Evolutionary conservation across 257 asterid genomes (phyloP), one percentile per base, ranked within the genome.

Genomic region (Nicotiana otophora): DNA sequence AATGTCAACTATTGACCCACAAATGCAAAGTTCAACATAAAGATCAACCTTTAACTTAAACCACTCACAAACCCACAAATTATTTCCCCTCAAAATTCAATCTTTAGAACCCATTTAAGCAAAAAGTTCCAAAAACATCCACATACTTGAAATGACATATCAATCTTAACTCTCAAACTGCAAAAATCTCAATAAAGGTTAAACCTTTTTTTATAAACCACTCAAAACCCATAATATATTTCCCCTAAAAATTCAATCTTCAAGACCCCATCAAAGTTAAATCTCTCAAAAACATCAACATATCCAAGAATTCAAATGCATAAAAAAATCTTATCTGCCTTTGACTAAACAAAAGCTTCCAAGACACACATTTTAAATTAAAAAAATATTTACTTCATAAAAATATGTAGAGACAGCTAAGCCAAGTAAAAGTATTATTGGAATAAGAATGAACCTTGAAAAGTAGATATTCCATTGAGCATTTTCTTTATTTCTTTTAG

Each of bases 381-480:
- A 79, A 42, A 17, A 55, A 62, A 72, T 9, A 60, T 28, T 64
- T 76, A 65, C 69, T 20, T 48, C 28, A 16, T 5, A 77, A 81
- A 51, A 72, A 70, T 74, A 42, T 60, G 61, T 61, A 82, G 61
- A 20, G 84, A 87, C 90, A 85, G 88, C 90, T 84, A 77, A 76
- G 42, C 33, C 14, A 81, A 65, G 48, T 39, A 39, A 39, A 7
- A 82, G 69, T 51, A 82, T 67, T 34, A 78, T 81, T 51, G 55
- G 67, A 55, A 76, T 81, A 80, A 82, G 70, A 77, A 69, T 78
- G 82, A 82, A 82, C 84, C 86, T 85, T 51, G 84, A 36, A 54
- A 83, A 84, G 48, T 84, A 84, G 82, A 87, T 82, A 88, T 83
- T 86, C 86, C 90, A 69, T 80, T 26, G 77, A 60, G 79, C 82